phyloP scores from a whole-genome alignment of 1,139 yeast genomes.

The Pichia sp. region DNA sequence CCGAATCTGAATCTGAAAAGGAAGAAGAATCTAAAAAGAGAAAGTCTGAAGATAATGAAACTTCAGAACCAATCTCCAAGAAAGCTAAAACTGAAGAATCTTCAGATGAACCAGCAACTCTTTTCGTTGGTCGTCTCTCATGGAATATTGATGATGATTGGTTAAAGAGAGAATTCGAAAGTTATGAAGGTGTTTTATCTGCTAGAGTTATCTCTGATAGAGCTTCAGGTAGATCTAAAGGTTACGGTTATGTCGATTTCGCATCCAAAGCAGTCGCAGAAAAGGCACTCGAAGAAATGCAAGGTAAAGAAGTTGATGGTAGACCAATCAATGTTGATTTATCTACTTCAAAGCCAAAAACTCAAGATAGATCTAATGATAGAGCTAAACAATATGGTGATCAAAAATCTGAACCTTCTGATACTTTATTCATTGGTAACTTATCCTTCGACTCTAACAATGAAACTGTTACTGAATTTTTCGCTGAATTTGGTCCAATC shows the following conservation, averaged over 20 bases:
- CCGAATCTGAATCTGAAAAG: slow-evolving; percentile 27
- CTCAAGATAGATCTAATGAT: slow-evolving; percentile 46
- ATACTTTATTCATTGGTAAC: slow-evolving; percentile 93
- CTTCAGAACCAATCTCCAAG: slow-evolving; percentile 30
- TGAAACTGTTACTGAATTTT: slow-evolving; percentile 65
- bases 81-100: slow-evolving; percentile 29
- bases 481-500: slow-evolving; percentile 73
- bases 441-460: slow-evolving; percentile 83
- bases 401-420: slow-evolving; percentile 83
- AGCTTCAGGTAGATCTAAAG: slow-evolving; percentile 89
- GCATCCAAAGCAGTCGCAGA: slow-evolving; percentile 70
- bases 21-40: slow-evolving; percentile 21
- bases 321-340: slow-evolving; percentile 91
- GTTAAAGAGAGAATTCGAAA: slow-evolving; percentile 82
- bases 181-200: slow-evolving; percentile 67
- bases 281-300: slow-evolving; percentile 78
- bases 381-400: slow-evolving; percentile 91
- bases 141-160: slow-evolving; percentile 96
- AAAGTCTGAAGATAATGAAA: slow-evolving; percentile 27
- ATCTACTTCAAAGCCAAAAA: slow-evolving; percentile 76
- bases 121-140: slow-evolving; percentile 94
- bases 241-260: slow-evolving; percentile 97
- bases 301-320: slow-evolving; percentile 94
- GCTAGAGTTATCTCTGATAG: slow-evolving; percentile 95
- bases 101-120: slow-evolving; percentile 64